Base-by-base conservation (phyloP, 1,139 yeast species). In the Candida albicans region DNA sequence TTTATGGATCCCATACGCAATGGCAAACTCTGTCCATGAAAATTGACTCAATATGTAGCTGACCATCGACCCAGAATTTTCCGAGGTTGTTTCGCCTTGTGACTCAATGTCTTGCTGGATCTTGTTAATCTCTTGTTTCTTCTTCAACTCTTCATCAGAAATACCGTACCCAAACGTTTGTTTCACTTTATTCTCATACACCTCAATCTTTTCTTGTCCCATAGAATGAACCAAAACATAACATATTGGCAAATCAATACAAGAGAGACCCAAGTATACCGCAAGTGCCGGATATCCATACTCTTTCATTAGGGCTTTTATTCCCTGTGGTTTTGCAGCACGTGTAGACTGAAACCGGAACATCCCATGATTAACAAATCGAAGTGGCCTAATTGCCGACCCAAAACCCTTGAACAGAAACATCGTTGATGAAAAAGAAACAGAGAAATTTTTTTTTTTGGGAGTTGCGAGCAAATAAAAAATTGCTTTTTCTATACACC, bases 1-100 rank as follows among this genome's bases (percentile, higher is more conserved):
- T 68, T 95, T 93, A 70, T 93, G 99, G 42, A 93, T 71, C 4
- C 96, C 96, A 62, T 93, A 93, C 0, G 99, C 99, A 51, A 95
- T 77, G 14, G 89, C 84, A 55, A 89, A 81, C 62, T 93, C 97
- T 1, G 78, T 69, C 75, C 75, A 73, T 11, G 77, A 72, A 49
- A 73, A 73, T 54, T 70, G 75, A 33, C 43, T 42, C 35, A 33
- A 25, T 13, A 50, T 30, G 46, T 34, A 27, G 41, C 45, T 38
- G 28, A 34, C 34, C 14, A 31, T 34, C 28, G 18, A 35, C 37
- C 29, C 28, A 14, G 44, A 42, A 2, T 42, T 32, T 10, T 37
- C 34, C 9, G 25, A 12, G 13, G 15, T 12, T 30, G 48, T 44
- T 15, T 50, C 52, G 2, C 32, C 33, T 2, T 34, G 40, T 12